Evolutionary conservation across 2,329 filamentous ascomycete genomes (phyloP), one percentile per base, ranked within the genome.

Genomic region (Microdochium paspali): DNA sequence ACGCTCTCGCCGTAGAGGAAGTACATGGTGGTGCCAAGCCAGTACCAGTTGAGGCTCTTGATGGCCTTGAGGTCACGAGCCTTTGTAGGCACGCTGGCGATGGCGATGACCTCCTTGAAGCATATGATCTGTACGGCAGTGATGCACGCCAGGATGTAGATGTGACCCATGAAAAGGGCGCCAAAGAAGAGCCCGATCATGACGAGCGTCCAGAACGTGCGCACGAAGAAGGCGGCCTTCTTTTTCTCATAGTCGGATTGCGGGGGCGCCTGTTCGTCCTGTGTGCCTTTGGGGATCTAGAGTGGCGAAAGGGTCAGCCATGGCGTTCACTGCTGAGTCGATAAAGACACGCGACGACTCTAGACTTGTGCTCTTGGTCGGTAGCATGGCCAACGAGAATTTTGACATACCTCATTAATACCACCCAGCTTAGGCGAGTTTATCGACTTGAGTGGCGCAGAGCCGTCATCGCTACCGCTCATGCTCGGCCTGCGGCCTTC

Each of bases 41-140:
- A 98, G 68, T 98, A 98, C 93, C 93, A 98, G 69, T 97, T 97
- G 58, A 98, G 74, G 56, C 88, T 90, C 73, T 96, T 96, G 55
- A 91, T 96, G 58, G 95, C 95, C 50, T 86, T 86, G 51, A 98
- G 76, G 63, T 91, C 89, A 61, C 91, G 85, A 53, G 90, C 90
- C 60, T 87, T 84, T 66, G 88, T 95, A 47, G 93, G 90, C 7
- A 97, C 89, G 64, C 91, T 95, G 57, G 91, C 87, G 60, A 98
- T 97, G 53, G 91, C 90, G 62, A 98, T 97, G 60, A 98, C 93
- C 70, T 98, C 93, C 73, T 96, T 97, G 80, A 97, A 98, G 48
- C 88, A 96, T 58, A 98, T 79, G 64, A 98, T 91, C 70, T 98
- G 93, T 51, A 98, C 78, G 44, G 86, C 87, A 24, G 93, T 97